Evolutionary conservation across 192 early-diverging fungal genomes (phyloP), one percentile per base, ranked within the genome.

Genomic region (Obelidium mucronatum): DNA sequence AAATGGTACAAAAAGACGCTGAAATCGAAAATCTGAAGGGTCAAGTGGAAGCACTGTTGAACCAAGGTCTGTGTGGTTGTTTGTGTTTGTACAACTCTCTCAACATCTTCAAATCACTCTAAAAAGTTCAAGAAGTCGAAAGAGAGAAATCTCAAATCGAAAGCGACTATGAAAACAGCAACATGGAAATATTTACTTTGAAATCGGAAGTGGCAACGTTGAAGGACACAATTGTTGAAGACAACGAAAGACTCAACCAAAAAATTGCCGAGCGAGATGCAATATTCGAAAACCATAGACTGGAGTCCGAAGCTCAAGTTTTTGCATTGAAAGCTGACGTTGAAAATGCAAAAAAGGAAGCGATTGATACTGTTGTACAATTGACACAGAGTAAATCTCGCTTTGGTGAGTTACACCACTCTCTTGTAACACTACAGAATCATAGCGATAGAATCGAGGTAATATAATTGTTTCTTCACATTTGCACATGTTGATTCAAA

Each of bases 331-430:
- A 60, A 65, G 6, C 19, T 6, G 36, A 35, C 8, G 35, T 19
- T 13, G 8, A 8, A 0, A 65, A 59, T 13, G 53, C 52, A 13
- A 35, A 37, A 35, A 22, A 59, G 55, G 55, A 73, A 34, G 55
- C 37, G 59, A 17, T 0, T n/a, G 44, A 60, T 17, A 19, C 30
- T 17, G 63, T 63, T 30, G 40, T 40, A 0, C 1, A 15, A 17
- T 1, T 22, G 24, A 3, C 42, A 17, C 28, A 22, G 15, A 63
- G 60, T 33, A 58, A 61, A 35, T 42, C 61, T 40, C 34, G 59
- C 22, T 33, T 60, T 31, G 79, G 79, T 17, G 79, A 78, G 19
- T 53, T 74, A 26, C 75, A 80, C 34, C 68, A 78, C 34, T 17
- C 40, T 56, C n/a, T 80, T 2, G 75, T 72, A 2, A 17, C 33